These are phyloP conservation scores for Wickerhamiella azyma DNA, from an alignment of 805 yeast genomes.

Conservation along the genomic window DNA sequence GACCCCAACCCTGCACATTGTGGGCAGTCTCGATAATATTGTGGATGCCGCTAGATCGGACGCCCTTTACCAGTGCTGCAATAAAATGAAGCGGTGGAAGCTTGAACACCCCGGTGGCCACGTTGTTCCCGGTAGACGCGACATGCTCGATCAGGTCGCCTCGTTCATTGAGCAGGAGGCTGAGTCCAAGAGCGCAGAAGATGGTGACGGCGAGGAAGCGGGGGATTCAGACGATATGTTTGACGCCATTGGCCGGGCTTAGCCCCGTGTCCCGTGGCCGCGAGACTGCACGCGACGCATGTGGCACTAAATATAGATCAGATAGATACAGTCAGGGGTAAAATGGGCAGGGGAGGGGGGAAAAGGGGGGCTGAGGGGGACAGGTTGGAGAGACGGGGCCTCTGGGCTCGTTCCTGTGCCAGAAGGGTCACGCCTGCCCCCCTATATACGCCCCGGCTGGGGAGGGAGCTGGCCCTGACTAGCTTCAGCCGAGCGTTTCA, in stretches of 20 bases:
- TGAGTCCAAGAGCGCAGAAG: neutral
- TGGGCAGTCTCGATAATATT: constrained; percentile 79
- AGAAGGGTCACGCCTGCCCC: no score
- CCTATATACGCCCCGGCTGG: no score
- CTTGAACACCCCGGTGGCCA: constrained; percentile 93
- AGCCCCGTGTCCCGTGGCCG: no score
- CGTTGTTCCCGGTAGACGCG: constrained; percentile 81
- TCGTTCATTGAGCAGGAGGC: constrained; percentile 18
- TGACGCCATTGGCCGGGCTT: constrained; percentile 4
- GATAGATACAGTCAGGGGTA: no score
- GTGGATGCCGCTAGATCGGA: constrained; percentile 62
- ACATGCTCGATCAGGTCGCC: constrained; percentile 26
- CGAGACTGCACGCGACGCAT: no score
- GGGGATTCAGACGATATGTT: constrained; percentile 4
- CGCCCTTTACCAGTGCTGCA: constrained; percentile 42
- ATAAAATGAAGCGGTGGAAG: constrained; percentile 29
- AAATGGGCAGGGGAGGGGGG: no score
- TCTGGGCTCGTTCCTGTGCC: no score
- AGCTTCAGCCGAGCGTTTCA: neutral
- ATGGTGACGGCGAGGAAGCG: neutral
- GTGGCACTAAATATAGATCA: no score
- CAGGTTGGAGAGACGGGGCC: no score
- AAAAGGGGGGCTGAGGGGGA: no score
- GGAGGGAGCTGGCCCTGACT: no score
- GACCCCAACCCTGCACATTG: constrained; percentile 48